These are phyloP conservation scores for Camelina laxa DNA, from an alignment of 345 rosid genomes.

Conservation along the genomic window DNA sequence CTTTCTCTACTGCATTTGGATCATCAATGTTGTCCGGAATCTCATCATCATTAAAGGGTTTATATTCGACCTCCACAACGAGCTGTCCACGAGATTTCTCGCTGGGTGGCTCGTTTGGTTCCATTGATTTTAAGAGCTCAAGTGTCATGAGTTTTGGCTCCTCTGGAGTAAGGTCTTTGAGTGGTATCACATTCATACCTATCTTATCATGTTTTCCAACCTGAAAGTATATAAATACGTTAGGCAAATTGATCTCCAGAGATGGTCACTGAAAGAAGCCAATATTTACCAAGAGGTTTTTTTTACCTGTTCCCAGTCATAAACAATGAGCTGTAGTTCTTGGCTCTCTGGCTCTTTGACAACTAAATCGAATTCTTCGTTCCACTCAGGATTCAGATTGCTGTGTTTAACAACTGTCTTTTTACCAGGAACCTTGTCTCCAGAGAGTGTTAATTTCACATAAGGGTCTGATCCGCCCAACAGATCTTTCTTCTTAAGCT, in stretches of 20 bases:
- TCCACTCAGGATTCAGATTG: slow-evolving; percentile 95
- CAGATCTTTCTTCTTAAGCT: slow-evolving; percentile 85
- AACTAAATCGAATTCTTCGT: slow-evolving; percentile 79
- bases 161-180: slow-evolving; percentile 77
- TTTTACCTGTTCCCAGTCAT: slow-evolving; percentile 92
- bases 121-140: slow-evolving; percentile 76
- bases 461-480: slow-evolving; percentile 93
- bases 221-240: slow-evolving; percentile 38
- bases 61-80: slow-evolving; percentile 63
- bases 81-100: slow-evolving; percentile 87
- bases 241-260: not conserved
- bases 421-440: slow-evolving; percentile 73
- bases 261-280: not conserved
- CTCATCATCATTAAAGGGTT: slow-evolving; percentile 69
- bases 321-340: slow-evolving; percentile 63
- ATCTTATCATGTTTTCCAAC: slow-evolving; percentile 92
- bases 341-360: slow-evolving; percentile 81
- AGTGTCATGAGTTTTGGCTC: slow-evolving; percentile 75
- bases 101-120: slow-evolving; percentile 66
- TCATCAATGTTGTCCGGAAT: slow-evolving; percentile 52
- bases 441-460: slow-evolving; percentile 79
- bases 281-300: not conserved
- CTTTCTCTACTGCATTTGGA: slow-evolving; percentile 60
- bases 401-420: slow-evolving; percentile 80
- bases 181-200: slow-evolving; percentile 76